Base-by-base conservation (phyloP, 2,329 filamentous ascomycete species). In the Stachybotrys elegans region DNA sequence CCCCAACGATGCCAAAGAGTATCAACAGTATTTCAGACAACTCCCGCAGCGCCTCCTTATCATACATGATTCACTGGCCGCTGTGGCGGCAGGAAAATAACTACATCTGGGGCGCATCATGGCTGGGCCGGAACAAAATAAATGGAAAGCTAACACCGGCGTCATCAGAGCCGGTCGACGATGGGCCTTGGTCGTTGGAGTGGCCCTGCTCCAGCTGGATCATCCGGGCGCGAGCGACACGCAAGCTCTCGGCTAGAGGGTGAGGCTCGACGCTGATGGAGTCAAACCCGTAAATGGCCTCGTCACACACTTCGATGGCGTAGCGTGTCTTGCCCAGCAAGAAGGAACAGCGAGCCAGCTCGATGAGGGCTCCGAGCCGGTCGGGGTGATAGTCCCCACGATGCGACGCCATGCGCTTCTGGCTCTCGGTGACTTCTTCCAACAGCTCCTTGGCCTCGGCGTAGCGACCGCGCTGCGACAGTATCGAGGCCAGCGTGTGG, bases 261-360 rank as follows among this genome's bases (percentile, higher is more conserved):
- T 36, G 34, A 16, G 19, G 16, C 16, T 4, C 14, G 5, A 8
- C 17, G 34, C 6, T 8, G 34, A 36, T 36, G 14, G 14, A 4
- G 4, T 36, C 5, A 20, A 36, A 36, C 5, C 34, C 34, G 4
- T 4, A 4, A 17, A 36, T 36, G 5, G 34, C 34, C 16, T 36
- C 34, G 5, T 36, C 5, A 20, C 34, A 36, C 7, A 17, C 34
- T 20, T 36, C 6, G 13, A 36, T 17, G 34, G 43, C 47, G 1
- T 47, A 12, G 6, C 25, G 5, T 6, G 45, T 29, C 29, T 38
- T 43, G 1, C 44, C 44, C 29, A 44, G 42, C 8, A 43, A 16
- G 17, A 45, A 20, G 22, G 45, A 50, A 23, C 48, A 48, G 19
- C 45, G 35, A 14, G 50, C 44, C 13, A 50, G 39, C 14, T 48